A percentile compares a stretch with the other conserved stretches of the same genome.
Conservation (phyloP, 306 rosid genomes). For the Carpinus viminea region DNA sequence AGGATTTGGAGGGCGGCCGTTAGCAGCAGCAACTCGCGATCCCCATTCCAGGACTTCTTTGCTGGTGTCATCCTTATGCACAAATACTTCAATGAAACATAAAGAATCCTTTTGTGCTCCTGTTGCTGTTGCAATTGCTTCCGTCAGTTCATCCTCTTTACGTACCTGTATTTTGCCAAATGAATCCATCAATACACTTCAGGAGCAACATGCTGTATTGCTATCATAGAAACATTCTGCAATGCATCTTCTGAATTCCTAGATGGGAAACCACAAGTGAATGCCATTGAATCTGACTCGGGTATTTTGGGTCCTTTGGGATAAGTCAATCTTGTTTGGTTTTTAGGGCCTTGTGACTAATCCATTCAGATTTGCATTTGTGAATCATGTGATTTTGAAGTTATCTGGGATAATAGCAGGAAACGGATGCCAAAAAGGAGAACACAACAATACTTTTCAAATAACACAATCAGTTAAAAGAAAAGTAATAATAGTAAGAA, state of each 20-base stretch:
- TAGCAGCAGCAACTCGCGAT: slow-evolving; percentile 88
- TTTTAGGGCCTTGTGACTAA: not conserved
- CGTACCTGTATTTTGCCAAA: slow-evolving; percentile 49
- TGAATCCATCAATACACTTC: not conserved
- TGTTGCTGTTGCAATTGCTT: slow-evolving; percentile 61
- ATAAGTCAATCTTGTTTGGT: not conserved
- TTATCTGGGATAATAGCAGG: not conserved
- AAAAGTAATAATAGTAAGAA: not conserved
- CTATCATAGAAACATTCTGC: not conserved
- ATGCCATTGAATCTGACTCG: not conserved
- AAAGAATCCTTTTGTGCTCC: slow-evolving; percentile 57
- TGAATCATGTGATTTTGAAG: not conserved
- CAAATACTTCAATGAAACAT: slow-evolving; percentile 73
- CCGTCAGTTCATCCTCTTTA: slow-evolving; percentile 67
- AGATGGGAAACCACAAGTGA: not conserved
- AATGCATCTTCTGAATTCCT: not conserved
- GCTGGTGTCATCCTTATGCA: slow-evolving; percentile 86
- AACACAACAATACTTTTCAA: not conserved
- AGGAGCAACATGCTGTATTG: not conserved
- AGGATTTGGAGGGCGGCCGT: slow-evolving; percentile 83
- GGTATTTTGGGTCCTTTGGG: not conserved
- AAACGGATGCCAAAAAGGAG: not conserved
- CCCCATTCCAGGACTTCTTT: slow-evolving; percentile 96
- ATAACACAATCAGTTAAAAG: not conserved
- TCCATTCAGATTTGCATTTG: not conserved